These are phyloP conservation scores for Phalaenopsis hybrid DNA, from an alignment of 116 monocot genomes.

Conservation along the genomic window DNA sequence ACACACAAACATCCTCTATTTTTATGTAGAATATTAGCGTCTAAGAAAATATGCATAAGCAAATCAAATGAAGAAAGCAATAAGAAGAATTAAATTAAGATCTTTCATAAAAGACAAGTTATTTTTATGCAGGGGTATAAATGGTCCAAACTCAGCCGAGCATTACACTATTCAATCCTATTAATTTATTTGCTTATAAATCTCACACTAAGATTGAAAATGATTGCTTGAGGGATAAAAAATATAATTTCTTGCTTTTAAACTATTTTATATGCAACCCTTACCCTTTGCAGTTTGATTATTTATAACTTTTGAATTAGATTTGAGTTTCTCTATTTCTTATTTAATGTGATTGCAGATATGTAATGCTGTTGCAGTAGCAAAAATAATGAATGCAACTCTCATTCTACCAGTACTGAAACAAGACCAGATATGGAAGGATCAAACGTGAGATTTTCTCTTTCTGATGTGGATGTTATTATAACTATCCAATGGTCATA, in stretches of 20 bases:
- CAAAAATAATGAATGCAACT: constrained; percentile 94
- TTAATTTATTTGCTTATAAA: too few species aligned
- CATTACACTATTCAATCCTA: too few species aligned
- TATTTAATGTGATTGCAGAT: constrained; percentile 45
- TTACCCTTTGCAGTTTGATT: background rate
- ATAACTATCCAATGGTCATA: background rate
- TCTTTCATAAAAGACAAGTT: too few species aligned
- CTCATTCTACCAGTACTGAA: constrained; percentile 90
- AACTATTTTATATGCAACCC: background rate
- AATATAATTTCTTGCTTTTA: background rate
- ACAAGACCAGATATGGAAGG: constrained; percentile 99
- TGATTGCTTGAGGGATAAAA: background rate
- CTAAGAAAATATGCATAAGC: too few species aligned
- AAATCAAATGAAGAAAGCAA: too few species aligned
- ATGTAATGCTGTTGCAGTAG: constrained; percentile 98
- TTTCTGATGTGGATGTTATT: background rate
- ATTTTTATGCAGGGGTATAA: too few species aligned
- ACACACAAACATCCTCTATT: too few species aligned
- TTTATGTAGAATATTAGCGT: too few species aligned
- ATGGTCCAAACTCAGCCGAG: too few species aligned
- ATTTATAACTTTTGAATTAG: background rate
- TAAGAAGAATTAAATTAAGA: too few species aligned
- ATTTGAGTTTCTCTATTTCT: background rate
- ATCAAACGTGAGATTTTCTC: constrained; percentile 69
- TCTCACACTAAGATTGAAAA: too few species aligned